Evolutionary conservation across 2,329 filamentous ascomycete genomes (phyloP).

Genomic region (Pseudodiploospora longispora): DNA sequence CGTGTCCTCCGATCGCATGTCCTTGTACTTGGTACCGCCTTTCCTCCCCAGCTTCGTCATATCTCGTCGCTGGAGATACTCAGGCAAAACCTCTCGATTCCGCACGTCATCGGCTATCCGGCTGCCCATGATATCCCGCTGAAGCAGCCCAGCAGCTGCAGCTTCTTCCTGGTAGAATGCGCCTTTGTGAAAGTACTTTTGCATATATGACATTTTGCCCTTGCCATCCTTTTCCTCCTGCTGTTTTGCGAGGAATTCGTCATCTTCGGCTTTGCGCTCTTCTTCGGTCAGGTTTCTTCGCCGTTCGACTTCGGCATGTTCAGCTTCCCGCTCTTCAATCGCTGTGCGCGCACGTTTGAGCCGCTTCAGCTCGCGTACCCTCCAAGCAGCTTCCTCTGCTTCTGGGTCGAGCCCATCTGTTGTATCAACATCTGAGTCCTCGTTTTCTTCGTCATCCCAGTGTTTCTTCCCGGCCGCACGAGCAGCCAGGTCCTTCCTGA

Average conservation of each 20-base stretch:
- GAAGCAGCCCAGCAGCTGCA: slow-evolving; percentile 64
- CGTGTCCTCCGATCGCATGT: slow-evolving; percentile 84
- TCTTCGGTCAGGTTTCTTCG: slow-evolving; percentile 78
- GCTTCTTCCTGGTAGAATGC: slow-evolving; percentile 88
- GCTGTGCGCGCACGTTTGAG: slow-evolving; percentile 79
- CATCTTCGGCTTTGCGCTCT: slow-evolving; percentile 79
- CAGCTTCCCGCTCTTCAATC: slow-evolving; percentile 76
- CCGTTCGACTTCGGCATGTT: slow-evolving; percentile 83
- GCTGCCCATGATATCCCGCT: slow-evolving; percentile 79
- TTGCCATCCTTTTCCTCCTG: slow-evolving; percentile 69
- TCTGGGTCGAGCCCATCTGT: slow-evolving; percentile 80
- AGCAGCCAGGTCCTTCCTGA: slow-evolving; percentile 71
- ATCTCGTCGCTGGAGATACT: slow-evolving; percentile 87
- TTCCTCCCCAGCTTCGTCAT: slow-evolving; percentile 92
- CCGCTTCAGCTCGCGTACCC: slow-evolving; percentile 80
- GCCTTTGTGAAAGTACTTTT: slow-evolving; percentile 94
- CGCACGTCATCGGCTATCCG: slow-evolving; percentile 74
- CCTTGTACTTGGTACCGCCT: slow-evolving; percentile 81
- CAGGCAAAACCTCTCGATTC: slow-evolving; percentile 75
- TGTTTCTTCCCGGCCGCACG: slow-evolving; percentile 69
- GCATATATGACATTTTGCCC: slow-evolving; percentile 83
- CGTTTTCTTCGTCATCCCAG: slow-evolving; percentile 74
- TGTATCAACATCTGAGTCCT: slow-evolving; percentile 74
- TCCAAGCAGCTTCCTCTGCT: slow-evolving; percentile 88
- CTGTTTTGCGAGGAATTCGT: slow-evolving; percentile 67